Conservation (phyloP, 495 filamentous ascomycete species). For the Penicillium dipodomyicola region DNA sequence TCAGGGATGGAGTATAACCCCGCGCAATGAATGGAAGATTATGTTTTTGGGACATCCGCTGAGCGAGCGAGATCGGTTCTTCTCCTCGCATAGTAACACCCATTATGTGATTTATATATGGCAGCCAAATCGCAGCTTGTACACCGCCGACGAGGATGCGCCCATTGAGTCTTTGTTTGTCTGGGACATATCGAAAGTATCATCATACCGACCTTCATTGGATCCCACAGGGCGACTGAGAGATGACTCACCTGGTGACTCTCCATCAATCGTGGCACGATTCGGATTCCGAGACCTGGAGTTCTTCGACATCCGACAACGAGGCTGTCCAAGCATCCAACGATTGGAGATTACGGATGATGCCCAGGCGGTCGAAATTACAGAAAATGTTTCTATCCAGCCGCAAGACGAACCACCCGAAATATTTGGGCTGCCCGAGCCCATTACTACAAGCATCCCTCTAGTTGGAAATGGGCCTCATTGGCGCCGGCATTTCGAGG, state of each 20-base stretch:
- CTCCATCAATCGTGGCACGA: constrained; percentile 53
- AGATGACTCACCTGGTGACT: constrained; percentile 33
- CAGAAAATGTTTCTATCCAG: constrained; percentile 50
- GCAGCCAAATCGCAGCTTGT: constrained; percentile 60
- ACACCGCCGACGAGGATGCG: constrained; percentile 54
- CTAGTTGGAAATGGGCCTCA: constrained; percentile 51
- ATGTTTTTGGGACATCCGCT: constrained; percentile 61
- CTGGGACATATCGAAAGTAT: constrained; percentile 63
- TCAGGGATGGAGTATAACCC: constrained; percentile 46
- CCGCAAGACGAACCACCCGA: constrained; percentile 30
- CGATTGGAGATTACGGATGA: constrained; percentile 52
- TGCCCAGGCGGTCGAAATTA: constrained; percentile 42
- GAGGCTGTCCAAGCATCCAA: constrained; percentile 52
- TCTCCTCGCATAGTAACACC: constrained; percentile 58
- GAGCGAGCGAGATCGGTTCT: constrained; percentile 60
- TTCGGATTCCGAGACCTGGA: constrained; percentile 57
- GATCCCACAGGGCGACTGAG: constrained; percentile 47
- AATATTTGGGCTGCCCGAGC: constrained; percentile 25
- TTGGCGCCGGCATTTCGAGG: constrained; percentile 47
- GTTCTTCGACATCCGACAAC: constrained; percentile 58
- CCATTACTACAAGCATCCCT: constrained; percentile 55
- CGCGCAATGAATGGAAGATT: constrained; percentile 69
- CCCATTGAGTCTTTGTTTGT: constrained; percentile 62
- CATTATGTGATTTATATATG: constrained; percentile 68
- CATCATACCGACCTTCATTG: constrained; percentile 53